A percentile compares a stretch with the other conserved stretches of the same genome.
These are phyloP conservation scores for Heterobasidion annosum DNA, from an alignment of 1,284 basidiomycete species.

Conservation along the genomic window DNA sequence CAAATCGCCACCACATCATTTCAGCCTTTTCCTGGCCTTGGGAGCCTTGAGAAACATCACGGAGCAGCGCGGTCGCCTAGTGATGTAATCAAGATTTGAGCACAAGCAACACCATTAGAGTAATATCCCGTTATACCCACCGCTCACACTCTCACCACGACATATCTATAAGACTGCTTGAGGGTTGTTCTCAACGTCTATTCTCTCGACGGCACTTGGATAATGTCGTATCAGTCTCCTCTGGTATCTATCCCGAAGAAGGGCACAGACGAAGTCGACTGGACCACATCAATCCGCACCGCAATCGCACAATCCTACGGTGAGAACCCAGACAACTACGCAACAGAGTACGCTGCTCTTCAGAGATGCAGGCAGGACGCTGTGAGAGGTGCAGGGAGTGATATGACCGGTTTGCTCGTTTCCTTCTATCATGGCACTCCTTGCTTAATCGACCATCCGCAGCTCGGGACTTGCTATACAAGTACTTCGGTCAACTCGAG, in stretches of 20 bases:
- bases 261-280: conserved; percentile 81
- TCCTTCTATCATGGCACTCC: not conserved
- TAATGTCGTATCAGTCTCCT: conserved; percentile 69
- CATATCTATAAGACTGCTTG: too few species aligned
- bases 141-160: too few species aligned
- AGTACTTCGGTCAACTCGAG: conserved; percentile 99
- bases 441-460: not conserved
- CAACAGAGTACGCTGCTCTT: conserved; percentile 75
- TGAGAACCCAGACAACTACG: conserved; percentile 84
- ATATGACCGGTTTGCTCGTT: conserved; percentile 65
- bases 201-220: too few species aligned
- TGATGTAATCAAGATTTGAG: too few species aligned
- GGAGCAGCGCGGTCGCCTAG: too few species aligned
- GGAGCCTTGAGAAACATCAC: too few species aligned
- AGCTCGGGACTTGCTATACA: conserved; percentile 93
- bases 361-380: conserved; percentile 94
- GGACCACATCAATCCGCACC: conserved; percentile 80
- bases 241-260: conserved; percentile 79
- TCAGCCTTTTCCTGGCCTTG: too few species aligned
- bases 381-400: conserved; percentile 89
- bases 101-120: too few species aligned
- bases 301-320: conserved; percentile 91
- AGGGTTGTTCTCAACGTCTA: too few species aligned
- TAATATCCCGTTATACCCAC: too few species aligned
- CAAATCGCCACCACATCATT: too few species aligned